Conservation (phyloP, 2,329 filamentous ascomycete species). For the Trichophyton rubrum region DNA sequence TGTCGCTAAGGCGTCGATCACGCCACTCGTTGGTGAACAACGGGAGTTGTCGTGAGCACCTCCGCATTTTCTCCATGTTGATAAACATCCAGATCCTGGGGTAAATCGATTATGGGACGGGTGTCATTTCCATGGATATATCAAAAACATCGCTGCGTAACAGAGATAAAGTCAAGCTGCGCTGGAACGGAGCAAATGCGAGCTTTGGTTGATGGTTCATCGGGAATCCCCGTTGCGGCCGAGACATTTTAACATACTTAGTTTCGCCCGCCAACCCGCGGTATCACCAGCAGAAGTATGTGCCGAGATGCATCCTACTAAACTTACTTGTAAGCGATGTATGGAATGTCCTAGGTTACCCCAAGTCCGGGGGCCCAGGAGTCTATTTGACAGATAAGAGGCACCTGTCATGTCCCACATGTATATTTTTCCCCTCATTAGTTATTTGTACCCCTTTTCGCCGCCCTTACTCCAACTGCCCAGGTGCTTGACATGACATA, state of each 20-base stretch:
- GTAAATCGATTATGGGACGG: neutral
- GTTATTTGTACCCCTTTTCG: neutral
- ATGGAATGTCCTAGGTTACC: neutral
- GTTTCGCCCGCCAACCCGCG: neutral
- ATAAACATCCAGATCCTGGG: neutral
- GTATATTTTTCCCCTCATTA: neutral
- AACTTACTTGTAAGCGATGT: neutral
- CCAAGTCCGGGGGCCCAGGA: neutral
- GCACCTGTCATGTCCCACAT: neutral
- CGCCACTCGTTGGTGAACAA: neutral
- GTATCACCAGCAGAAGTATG: neutral
- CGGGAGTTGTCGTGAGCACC: neutral
- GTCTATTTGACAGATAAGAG: neutral
- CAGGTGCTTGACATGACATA: neutral
- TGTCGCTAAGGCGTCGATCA: neutral
- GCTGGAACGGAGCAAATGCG: neutral
- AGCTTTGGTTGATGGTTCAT: neutral
- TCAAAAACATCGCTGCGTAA: neutral
- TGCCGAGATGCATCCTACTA: neutral
- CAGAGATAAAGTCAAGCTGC: neutral
- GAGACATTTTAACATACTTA: neutral
- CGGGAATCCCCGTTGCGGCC: neutral
- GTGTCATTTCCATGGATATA: neutral
- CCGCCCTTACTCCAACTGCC: neutral
- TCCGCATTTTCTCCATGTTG: neutral